Conservation (phyloP, 73 alveolate species). For the Stentor roeselii region DNA sequence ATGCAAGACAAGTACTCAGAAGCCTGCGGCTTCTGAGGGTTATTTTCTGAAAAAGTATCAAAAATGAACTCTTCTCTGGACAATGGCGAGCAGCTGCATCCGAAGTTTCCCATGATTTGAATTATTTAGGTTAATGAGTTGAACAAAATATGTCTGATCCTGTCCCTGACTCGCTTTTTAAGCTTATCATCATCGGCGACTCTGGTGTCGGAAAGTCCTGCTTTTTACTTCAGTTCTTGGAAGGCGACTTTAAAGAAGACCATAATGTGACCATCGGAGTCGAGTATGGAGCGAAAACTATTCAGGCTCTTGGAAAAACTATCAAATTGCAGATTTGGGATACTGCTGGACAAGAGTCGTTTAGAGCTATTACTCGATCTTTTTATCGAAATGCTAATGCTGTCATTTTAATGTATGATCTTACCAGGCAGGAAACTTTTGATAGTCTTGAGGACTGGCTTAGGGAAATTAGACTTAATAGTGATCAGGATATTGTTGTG, state of each 20-base stretch:
- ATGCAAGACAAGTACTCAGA: no score
- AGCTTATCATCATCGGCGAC: constrained; percentile 30
- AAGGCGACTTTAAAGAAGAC: no score
- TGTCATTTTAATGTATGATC: constrained; percentile 50
- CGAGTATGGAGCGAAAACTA: constrained; percentile 66
- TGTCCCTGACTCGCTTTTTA: no score
- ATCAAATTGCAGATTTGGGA: constrained; percentile 75
- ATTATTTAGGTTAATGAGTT: no score
- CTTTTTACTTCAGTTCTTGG: no score
- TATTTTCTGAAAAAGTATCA: no score
- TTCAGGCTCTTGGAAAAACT: constrained; percentile 38
- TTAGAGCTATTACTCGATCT: constrained; percentile 51
- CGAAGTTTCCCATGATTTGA: no score
- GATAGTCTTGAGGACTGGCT: constrained; percentile 53
- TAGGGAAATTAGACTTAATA: constrained; percentile 40
- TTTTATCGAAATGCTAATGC: constrained; percentile 58
- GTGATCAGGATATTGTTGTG: constrained; percentile 25
- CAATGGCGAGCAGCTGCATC: no score
- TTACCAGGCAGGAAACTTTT: constrained; percentile 42
- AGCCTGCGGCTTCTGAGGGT: no score
- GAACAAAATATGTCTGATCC: no score
- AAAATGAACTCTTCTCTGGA: no score
- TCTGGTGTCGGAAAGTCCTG: constrained; percentile 31
- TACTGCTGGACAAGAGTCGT: constrained; percentile 64
- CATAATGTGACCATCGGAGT: constrained; percentile 90